Percentiles rank a stretch among this genome's conserved stretches.
phyloP scores from a whole-genome alignment of 2,329 filamentous ascomycete genomes.

The Zopfia rhizophila region DNA sequence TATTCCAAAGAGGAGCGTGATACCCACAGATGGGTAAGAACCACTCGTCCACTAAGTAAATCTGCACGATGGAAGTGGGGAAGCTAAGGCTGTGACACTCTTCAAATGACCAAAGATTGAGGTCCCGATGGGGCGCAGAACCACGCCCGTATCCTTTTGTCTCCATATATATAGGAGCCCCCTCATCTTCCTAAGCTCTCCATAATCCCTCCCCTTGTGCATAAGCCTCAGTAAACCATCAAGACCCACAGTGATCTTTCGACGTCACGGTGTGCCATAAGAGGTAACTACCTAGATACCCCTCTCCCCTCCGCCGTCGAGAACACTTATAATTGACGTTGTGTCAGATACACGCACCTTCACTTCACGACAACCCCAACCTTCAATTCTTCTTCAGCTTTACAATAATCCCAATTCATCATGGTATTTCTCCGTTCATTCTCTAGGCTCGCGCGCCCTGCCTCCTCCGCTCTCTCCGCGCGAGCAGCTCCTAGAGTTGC shows the following conservation, averaged over 20 bases:
- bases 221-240: conserved; percentile 18
- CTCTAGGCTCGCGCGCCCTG: conserved; percentile 66
- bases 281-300: conserved; percentile 36
- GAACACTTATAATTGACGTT: conserved; percentile 29
- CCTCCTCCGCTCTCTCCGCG: conserved; percentile 62
- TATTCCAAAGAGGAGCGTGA: conserved; percentile 45
- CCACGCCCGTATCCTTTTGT: conserved; percentile 22
- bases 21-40: conserved; percentile 34
- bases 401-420: conserved; percentile 47
- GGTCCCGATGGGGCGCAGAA: conserved; percentile 27
- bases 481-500: conserved; percentile 53
- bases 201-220: conserved; percentile 27
- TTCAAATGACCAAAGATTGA: conserved; percentile 33
- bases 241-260: conserved; percentile 15
- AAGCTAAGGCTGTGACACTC: conserved; percentile 34
- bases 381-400: conserved; percentile 11
- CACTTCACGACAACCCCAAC: neutral
- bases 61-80: conserved; percentile 48
- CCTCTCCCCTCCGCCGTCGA: conserved; percentile 24
- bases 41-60: conserved; percentile 32
- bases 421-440: conserved; percentile 72
- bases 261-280: conserved; percentile 37
- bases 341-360: conserved; percentile 37
- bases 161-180: conserved; percentile 42
- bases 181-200: conserved; percentile 34